phyloP scores from a whole-genome alignment of 805 yeast species.

The Teunomyces pallodes region DNA sequence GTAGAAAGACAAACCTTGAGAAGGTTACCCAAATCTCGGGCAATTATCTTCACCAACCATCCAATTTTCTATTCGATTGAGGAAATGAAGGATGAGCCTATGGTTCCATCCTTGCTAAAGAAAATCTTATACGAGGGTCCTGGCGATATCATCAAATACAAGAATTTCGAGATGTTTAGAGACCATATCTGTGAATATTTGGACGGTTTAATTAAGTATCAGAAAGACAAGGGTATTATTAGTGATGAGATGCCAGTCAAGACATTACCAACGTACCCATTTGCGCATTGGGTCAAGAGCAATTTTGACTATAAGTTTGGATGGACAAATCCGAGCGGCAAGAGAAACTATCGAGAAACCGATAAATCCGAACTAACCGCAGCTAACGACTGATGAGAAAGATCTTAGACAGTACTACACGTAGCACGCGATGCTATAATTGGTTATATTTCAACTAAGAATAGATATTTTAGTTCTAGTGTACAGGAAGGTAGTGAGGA shows the following conservation, averaged over 20 bases:
- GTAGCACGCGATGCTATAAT: not conserved
- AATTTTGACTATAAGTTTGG: conserved; percentile 40
- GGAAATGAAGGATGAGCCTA: conserved; percentile 74
- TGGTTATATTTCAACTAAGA: not conserved
- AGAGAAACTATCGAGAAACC: conserved; percentile 20
- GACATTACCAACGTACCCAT: conserved; percentile 61
- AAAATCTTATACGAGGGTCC: conserved; percentile 68
- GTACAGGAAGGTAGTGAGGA: no score
- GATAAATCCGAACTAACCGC: conserved; percentile 19
- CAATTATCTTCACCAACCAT: conserved; percentile 72
- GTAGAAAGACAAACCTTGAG: conserved; percentile 73
- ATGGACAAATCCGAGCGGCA: conserved; percentile 37
- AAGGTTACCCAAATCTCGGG: conserved; percentile 60
- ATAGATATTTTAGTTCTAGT: not conserved
- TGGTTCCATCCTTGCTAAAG: conserved; percentile 72
- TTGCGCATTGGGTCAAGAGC: conserved; percentile 54
- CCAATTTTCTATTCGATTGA: conserved; percentile 77
- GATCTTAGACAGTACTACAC: not conserved
- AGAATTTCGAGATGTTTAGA: conserved; percentile 56
- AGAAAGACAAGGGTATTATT: conserved; percentile 55
- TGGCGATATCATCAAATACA: conserved; percentile 61
- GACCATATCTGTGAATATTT: conserved; percentile 59
- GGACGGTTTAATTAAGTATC: conserved; percentile 56
- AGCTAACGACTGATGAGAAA: conserved; percentile 7
- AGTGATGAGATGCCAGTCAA: conserved; percentile 53